Conservation (phyloP, 202 grass and related monocot species). For the Zizania palustris region DNA sequence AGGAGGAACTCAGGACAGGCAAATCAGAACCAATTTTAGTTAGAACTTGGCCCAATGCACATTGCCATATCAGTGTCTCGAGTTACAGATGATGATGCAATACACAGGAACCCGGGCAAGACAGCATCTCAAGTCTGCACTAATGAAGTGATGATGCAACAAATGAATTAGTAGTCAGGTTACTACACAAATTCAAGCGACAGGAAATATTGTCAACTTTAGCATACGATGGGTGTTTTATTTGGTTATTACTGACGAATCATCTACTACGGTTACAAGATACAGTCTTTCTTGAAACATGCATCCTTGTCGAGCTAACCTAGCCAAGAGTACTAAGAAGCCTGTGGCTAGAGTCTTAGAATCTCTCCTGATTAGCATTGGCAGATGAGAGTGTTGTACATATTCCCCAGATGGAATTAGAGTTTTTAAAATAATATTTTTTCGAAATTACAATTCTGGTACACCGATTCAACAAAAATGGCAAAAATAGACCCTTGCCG, state of each 20-base stretch:
- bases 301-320: conserved; percentile 46
- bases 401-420: conserved; percentile 14
- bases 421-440: too few relatives aligned
- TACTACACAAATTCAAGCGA: conserved; percentile 37
- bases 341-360: not conserved
- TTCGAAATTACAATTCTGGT: too few relatives aligned
- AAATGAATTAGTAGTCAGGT: conserved; percentile 31
- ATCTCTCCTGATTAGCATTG: conserved; percentile 1
- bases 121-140: conserved; percentile 22
- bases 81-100: conserved; percentile 6
- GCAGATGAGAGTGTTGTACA: conserved; percentile 13
- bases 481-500: too few relatives aligned
- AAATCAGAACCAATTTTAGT: conserved; percentile 4
- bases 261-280: conserved; percentile 35
- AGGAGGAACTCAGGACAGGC: not conserved
- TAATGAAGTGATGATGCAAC: not conserved
- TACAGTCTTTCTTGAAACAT: conserved; percentile 42
- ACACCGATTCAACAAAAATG: too few relatives aligned
- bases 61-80: conserved; percentile 17
- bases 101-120: not conserved
- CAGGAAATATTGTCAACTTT: conserved; percentile 30
- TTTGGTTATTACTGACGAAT: conserved; percentile 3
- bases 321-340: conserved; percentile 21
- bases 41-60: conserved; percentile 31
- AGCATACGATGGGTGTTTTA: conserved; percentile 33